Percentiles rank a stretch among this genome's conserved stretches.
These are phyloP conservation scores for Saxophila tyrrhenica DNA, from an alignment of 495 filamentous ascomycete genomes.

Conservation along the genomic window DNA sequence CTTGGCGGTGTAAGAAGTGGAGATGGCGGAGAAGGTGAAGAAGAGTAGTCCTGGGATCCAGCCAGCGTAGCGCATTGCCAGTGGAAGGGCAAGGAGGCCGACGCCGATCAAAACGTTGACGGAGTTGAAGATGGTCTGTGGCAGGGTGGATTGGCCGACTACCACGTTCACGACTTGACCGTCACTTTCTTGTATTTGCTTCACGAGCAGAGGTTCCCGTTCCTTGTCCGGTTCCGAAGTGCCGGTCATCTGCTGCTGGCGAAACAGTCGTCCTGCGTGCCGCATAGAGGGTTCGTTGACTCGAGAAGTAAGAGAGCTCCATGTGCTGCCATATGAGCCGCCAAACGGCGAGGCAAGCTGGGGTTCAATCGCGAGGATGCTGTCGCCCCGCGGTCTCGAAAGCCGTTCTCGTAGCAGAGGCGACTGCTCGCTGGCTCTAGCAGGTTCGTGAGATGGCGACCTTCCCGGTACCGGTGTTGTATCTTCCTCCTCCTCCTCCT, in stretches of 20 bases:
- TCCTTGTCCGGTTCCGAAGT: constrained; percentile 48
- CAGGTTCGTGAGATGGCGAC: neutral
- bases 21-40: constrained; percentile 57
- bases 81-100: constrained; percentile 75
- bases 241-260: constrained; percentile 50
- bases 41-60: constrained; percentile 78
- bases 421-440: constrained; percentile 1
- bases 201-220: constrained; percentile 68
- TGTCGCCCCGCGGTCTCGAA: constrained; percentile 24
- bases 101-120: constrained; percentile 92
- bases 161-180: constrained; percentile 73
- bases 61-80: constrained; percentile 81
- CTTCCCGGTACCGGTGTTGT: constrained; percentile 5
- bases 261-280: constrained; percentile 60
- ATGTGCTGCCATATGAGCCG: constrained; percentile 64
- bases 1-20: constrained; percentile 78
- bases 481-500: constrained; percentile 22
- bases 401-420: constrained; percentile 6
- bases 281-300: constrained; percentile 57
- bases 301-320: constrained; percentile 62
- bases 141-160: constrained; percentile 82
- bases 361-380: constrained; percentile 51
- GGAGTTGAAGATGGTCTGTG: constrained; percentile 93
- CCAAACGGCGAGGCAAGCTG: constrained; percentile 53
- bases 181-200: constrained; percentile 73